Percentiles rank a stretch among this genome's conserved stretches.
phyloP scores from a whole-genome alignment of 805 yeast genomes.

The Zygosaccharomyces siamensis region DNA sequence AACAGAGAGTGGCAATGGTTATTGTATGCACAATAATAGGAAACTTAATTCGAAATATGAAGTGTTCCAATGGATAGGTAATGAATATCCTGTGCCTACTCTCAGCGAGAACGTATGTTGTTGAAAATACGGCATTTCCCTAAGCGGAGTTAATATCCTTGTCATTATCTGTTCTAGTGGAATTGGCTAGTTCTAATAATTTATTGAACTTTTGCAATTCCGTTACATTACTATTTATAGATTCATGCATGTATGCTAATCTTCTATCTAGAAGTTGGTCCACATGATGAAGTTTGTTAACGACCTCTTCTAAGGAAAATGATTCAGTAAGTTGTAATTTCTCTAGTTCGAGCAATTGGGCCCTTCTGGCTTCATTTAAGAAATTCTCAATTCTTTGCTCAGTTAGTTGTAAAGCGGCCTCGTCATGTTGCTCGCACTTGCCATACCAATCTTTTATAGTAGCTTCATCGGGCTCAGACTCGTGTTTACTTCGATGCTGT shows the following conservation, averaged over 20 bases:
- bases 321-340: conserved; percentile 13
- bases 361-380: conserved; percentile 7
- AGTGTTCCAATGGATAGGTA: conserved; percentile 65
- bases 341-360: conserved; percentile 14
- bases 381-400: conserved; percentile 6
- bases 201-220: conserved; percentile 8
- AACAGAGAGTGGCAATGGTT: conserved; percentile 56
- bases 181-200: conserved; percentile 2
- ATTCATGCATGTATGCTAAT: conserved; percentile 9
- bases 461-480: conserved; percentile 1
- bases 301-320: conserved; percentile 19
- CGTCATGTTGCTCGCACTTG: conserved; percentile 5
- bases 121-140: conserved; percentile 5
- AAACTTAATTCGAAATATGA: conserved; percentile 85
- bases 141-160: not conserved
- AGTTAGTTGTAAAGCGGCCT: not conserved
- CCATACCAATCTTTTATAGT: conserved; percentile 9
- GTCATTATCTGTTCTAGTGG: not conserved
- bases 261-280: conserved; percentile 15
- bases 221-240: conserved; percentile 5
- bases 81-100: conserved; percentile 24
- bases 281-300: conserved; percentile 18
- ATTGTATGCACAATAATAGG: conserved; percentile 68
- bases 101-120: conserved; percentile 29
- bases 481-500: not conserved